These are phyloP conservation scores for Dillenia suffruticosa DNA, from an alignment of 164 flowering plant genomes.

Conservation along the genomic window DNA sequence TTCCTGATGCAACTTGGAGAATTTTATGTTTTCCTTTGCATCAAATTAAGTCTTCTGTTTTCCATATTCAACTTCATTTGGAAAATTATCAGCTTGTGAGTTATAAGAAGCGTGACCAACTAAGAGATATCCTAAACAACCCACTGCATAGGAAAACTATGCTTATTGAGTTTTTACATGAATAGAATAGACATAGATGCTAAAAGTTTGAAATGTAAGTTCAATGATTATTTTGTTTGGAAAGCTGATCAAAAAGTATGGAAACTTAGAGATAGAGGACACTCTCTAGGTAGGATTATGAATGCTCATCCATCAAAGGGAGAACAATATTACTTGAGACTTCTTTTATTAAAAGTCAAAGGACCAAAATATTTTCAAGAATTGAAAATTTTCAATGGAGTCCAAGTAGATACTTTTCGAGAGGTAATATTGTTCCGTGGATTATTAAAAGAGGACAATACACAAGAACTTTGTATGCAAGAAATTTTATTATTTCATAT, in stretches of 20 bases:
- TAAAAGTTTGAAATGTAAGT: no score
- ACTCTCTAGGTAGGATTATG: neutral
- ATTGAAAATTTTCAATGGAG: neutral
- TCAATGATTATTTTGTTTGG: no score
- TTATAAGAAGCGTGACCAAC: neutral
- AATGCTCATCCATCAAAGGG: neutral
- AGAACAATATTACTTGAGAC: conserved; percentile 8
- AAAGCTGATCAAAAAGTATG: neutral
- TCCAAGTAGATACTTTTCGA: neutral
- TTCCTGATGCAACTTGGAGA: conserved; percentile 6
- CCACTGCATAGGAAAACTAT: neutral
- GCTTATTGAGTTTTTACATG: conserved; percentile 3
- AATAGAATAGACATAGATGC: neutral
- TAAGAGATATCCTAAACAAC: neutral
- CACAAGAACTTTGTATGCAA: neutral
- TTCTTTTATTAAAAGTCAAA: conserved; percentile 2
- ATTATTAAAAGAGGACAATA: neutral
- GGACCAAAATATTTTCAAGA: conserved; percentile 2
- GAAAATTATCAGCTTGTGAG: neutral
- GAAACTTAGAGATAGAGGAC: neutral
- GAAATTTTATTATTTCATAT: neutral
- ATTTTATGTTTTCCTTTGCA: neutral
- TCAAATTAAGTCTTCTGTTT: conserved; percentile 2
- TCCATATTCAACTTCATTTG: conserved; percentile 2
- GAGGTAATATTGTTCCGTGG: conserved; percentile 1